Evolutionary conservation across 73 alveolate species (phyloP), one percentile per base, ranked within the genome.

Genomic region (Paramecium octaurelia): DNA sequence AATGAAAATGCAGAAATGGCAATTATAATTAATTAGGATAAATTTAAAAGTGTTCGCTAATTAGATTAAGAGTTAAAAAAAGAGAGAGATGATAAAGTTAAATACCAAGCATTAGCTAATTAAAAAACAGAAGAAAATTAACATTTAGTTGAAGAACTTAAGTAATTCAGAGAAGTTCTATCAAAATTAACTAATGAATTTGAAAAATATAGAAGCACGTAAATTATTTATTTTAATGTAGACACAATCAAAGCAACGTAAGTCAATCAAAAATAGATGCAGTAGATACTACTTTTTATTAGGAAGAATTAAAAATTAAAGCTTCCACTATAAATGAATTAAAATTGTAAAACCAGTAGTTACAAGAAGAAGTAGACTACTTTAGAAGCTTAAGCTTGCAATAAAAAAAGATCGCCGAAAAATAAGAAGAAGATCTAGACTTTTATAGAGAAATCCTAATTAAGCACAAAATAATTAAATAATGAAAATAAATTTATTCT

Each of bases 1-100:
- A 68, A 70, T 57, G 94, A 89, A 54, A 83, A 70, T 69, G 94
- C 94, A 14, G 94, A 89, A 43, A 20, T 89, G 43, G 86, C 94
- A 12, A 58, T 89, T 8, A 64, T 89, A 1, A 44, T 89, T 20
- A 89, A 89, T 70, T 70, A 89, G 35, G 94, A 89, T 40, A 89
- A 89, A 44, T 89, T 70, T 46, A 89, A 89, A 27, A 44, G 85
- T 14, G 75, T 89, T 1, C 76, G 94, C 43, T 27, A 69, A 18
- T 20, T 71, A 27, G 88, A 89, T 89, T 35, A 58, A 16, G 94
- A 89, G 29, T 31, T 89, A 6, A 89, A 89, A 71, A 44, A 89
- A 35, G 94, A 89, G 16, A 70, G 84, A 46, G 94, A 89, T 27
- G 50, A 57, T 27, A 83, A 70, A 43, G 5, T 18, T 24, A 80